These are phyloP conservation scores for Lentinula edodes DNA, from an alignment of 768 basidiomycete genomes.

Conservation along the genomic window DNA sequence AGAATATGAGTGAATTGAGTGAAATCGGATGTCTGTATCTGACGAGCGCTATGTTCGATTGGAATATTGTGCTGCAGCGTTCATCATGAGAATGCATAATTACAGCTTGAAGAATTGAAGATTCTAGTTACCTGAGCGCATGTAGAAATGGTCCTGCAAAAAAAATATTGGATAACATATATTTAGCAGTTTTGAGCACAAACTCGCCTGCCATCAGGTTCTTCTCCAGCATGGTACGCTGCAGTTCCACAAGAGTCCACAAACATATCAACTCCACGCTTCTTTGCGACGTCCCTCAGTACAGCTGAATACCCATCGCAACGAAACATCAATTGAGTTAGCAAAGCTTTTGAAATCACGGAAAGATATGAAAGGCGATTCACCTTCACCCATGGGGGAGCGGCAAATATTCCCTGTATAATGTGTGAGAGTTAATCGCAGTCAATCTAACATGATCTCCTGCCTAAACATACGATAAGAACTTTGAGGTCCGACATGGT, in stretches of 20 bases:
- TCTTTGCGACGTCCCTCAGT: conserved; percentile 57
- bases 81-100: not conserved
- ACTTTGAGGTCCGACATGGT: conserved; percentile 37
- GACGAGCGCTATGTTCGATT: conserved; percentile 65
- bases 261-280: conserved; percentile 49
- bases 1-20: conserved; percentile 41
- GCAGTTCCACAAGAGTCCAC: conserved; percentile 87
- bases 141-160: conserved; percentile 54
- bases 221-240: conserved; percentile 78
- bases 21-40: conserved; percentile 31
- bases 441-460: not conserved
- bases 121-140: conserved; percentile 56
- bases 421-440: not conserved
- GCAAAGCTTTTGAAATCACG: not conserved
- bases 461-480: conserved; percentile 69
- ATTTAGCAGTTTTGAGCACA: not conserved
- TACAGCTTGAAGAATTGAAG: not conserved
- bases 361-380: not conserved
- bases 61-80: conserved; percentile 63
- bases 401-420: conserved; percentile 74
- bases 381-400: conserved; percentile 79
- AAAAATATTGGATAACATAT: not conserved
- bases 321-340: not conserved
- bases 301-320: conserved; percentile 41
- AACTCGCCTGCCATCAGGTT: conserved; percentile 68